phyloP scores from a whole-genome alignment of 306 rosid genomes.

The Cicer yamashitae region DNA sequence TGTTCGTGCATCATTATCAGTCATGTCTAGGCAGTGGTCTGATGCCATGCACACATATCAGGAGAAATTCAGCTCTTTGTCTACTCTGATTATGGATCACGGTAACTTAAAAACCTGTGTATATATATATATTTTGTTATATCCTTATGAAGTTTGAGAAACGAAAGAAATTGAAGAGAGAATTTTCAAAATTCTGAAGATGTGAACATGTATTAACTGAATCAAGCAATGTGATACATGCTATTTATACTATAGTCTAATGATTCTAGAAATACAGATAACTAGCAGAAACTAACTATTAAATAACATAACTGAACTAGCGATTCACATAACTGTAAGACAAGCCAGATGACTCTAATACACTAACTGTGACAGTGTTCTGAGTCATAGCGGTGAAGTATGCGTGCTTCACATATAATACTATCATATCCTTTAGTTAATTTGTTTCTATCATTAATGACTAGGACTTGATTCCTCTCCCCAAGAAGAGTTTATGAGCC shows the following conservation, averaged over 20 bases:
- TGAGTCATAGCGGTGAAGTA: neutral
- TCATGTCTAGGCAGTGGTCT: slow-evolving; percentile 96
- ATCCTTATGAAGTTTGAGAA: slow-evolving; percentile 4
- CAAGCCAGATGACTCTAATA: neutral
- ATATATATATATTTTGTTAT: slow-evolving; percentile 30
- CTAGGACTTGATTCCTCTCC: slow-evolving; percentile 83
- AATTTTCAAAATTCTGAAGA: slow-evolving; percentile 5
- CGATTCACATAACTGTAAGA: neutral
- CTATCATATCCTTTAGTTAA: slow-evolving; percentile 26
- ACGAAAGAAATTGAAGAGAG: slow-evolving; percentile 22
- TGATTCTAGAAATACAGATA: slow-evolving; percentile 12
- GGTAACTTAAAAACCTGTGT: slow-evolving; percentile 57
- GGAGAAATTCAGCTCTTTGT: slow-evolving; percentile 86
- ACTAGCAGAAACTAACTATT: slow-evolving; percentile 1
- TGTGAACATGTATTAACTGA: slow-evolving; percentile 12
- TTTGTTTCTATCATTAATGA: slow-evolving; percentile 45
- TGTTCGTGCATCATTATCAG: slow-evolving; percentile 79
- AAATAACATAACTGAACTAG: neutral
- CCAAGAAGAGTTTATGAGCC: slow-evolving; percentile 92
- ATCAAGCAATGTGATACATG: slow-evolving; percentile 5
- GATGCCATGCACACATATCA: slow-evolving; percentile 86
- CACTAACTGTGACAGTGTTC: neutral
- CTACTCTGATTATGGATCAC: slow-evolving; percentile 72
- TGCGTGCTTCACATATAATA: neutral
- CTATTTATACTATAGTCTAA: slow-evolving; percentile 3